These are phyloP conservation scores for Striga asiatica DNA, from an alignment of 257 asterid species.

Conservation along the genomic window DNA sequence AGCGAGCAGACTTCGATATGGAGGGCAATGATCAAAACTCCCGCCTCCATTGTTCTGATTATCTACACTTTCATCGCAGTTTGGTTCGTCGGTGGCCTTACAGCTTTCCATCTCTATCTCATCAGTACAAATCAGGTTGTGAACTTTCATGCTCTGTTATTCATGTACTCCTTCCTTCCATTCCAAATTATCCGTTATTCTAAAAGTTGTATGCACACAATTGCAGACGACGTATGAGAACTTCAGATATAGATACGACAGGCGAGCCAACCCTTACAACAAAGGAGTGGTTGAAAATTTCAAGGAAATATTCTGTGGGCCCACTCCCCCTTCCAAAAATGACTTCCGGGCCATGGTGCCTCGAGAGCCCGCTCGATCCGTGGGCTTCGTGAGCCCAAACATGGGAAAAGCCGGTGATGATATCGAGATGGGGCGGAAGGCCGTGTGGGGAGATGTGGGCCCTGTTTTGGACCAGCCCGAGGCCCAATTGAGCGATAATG, in stretches of 20 bases:
- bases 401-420: conserved; percentile 76
- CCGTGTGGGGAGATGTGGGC: conserved; percentile 76
- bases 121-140: conserved; percentile 91
- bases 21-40: conserved; percentile 89
- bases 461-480: conserved; percentile 46
- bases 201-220: neutral
- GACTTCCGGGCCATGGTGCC: conserved; percentile 69
- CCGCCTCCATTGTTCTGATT: conserved; percentile 86
- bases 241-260: conserved; percentile 84
- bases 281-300: conserved; percentile 75
- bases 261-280: conserved; percentile 83
- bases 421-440: conserved; percentile 91
- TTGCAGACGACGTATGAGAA: conserved; percentile 95
- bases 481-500: conserved; percentile 55
- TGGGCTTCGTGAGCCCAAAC: conserved; percentile 81
- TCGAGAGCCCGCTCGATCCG: conserved; percentile 46
- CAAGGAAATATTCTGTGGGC: conserved; percentile 58
- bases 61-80: conserved; percentile 79
- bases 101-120: conserved; percentile 84
- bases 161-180: neutral
- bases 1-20: conserved; percentile 58
- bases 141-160: neutral
- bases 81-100: conserved; percentile 98
- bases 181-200: neutral
- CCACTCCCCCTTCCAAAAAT: conserved; percentile 70